Evolutionary conservation across 257 asterid genomes (phyloP), one percentile per base, ranked within the genome.

Genomic region (Solanum etuberosum): DNA sequence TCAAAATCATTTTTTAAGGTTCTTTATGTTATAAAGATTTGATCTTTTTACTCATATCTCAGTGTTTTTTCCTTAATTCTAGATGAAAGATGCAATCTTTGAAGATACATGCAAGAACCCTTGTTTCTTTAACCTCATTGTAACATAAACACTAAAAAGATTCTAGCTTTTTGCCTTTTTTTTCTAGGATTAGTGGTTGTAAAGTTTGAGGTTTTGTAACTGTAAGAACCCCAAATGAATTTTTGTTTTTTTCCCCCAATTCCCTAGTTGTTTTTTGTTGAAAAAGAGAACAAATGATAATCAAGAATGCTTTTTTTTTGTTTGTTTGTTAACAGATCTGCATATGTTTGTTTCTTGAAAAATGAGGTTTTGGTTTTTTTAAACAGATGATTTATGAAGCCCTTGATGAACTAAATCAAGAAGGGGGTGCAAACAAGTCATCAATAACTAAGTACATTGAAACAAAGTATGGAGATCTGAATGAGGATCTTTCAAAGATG

Each of bases 401-500:
- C 31, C 85, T 96, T 32, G 95, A 92, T 76, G 93, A 91, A 15
- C 88, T 92, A 91, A 90, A 94, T 67, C 93, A 92, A 67, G 59
- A 91, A 9, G 98, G 93, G 18, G 99, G 97, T 1, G 93, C 94
- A 7, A 95, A 90, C 95, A 95, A 95, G 91, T 91, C 96, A 12
- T 84, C 98, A 4, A 91, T 96, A 18, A 91, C 96, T 7, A 95
- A 93, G 21, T 92, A 87, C 91, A 93, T 94, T 83, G 97, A 96
- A 87, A 91, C 97, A 81, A 94, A 87, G 83, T 95, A 94, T 70
- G 97, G 97, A 34, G 95, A 92, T 54, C 89, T 96, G 91, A 94
- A 96, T 3, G 90, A 93, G 0, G 97, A 94, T 0, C 96, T 94
- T 82, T 80, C 94, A 4, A 93, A 95, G 77, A 65, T 94, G 93